phyloP scores from a whole-genome alignment of 2,329 filamentous ascomycete genomes.

The Claviceps sp. region DNA sequence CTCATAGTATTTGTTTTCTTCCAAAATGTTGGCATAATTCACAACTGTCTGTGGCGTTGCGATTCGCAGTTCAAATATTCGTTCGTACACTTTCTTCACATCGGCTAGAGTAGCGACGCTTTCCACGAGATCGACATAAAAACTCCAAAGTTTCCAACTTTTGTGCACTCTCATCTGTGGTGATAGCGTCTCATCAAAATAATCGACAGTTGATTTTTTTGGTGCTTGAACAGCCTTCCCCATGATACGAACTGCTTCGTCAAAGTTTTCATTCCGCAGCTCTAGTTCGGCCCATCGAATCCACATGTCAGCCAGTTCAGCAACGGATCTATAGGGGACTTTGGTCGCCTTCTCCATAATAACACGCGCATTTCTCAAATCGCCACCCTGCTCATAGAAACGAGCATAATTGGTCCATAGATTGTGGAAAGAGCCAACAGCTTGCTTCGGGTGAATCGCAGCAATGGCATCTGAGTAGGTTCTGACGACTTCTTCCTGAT shows the following conservation, averaged over 20 bases:
- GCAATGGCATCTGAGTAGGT: conserved; percentile 93
- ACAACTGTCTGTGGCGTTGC: conserved; percentile 96
- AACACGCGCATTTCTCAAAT: conserved; percentile 70
- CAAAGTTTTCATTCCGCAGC: conserved; percentile 87
- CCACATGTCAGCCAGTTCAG: conserved; percentile 95
- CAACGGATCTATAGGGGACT: conserved; percentile 95
- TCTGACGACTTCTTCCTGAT: conserved; percentile 79
- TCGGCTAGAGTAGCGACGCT: conserved; percentile 85
- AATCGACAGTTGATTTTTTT: conserved; percentile 95
- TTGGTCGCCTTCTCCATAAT: conserved; percentile 98
- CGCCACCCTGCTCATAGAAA: conserved; percentile 82
- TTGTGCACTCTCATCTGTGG: conserved; percentile 97
- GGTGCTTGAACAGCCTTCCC: conserved; percentile 94
- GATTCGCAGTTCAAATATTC: conserved; percentile 95
- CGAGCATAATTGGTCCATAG: conserved; percentile 96
- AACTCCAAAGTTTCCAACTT: conserved; percentile 99
- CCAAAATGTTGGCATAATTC: conserved; percentile 91
- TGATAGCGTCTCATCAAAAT: conserved; percentile 88
- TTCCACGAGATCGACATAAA: conserved; percentile 96
- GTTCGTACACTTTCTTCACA: conserved; percentile 86
- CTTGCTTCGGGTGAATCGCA: conserved; percentile 87
- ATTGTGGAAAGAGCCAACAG: conserved; percentile 83
- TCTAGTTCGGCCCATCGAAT: conserved; percentile 99
- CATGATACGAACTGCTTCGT: conserved; percentile 90
- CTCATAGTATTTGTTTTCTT: conserved; percentile 90